Base-by-base conservation (phyloP, 306 rosid genomes). In the Chamaecrista fasciculata region DNA sequence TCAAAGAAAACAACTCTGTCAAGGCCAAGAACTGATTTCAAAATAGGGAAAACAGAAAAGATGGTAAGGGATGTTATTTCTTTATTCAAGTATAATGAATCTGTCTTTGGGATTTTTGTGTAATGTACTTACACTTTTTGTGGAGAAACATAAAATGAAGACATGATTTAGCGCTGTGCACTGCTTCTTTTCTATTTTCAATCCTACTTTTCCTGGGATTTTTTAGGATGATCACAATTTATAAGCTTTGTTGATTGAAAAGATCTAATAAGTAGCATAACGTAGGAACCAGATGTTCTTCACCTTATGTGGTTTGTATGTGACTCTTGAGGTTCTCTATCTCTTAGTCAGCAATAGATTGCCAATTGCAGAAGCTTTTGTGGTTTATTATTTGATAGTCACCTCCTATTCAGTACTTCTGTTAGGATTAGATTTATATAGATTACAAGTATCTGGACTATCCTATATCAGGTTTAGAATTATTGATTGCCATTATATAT, bases 1-100 rank as follows among this genome's bases (percentile, higher is more conserved):
- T 93, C 78, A 93, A 86, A 78, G 96, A 89, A 79, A 89, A 90
- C 76, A 93, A 88, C 88, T 80, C 91, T 49, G 16, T 76, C 7
- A 88, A 86, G 84, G 93, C 93, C 71, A 93, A 93, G 88, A 90
- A 85, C 78, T 93, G 84, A 89, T 76, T 69, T 46, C 19, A 31
- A 1, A 18, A 29, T 47, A 29, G 57, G 43, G 18, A 28, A 42
- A 47, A 28, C 70, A 46, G 44, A 29, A 12, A 11, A 39, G 26
- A 46, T 43, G 18, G 29, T 66, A 0, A 64, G 70, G 51, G 28
- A 10, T 28, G 51, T 44, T 46, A 34, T 36, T 47, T 44, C 67
- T 67, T 33, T 46, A 24, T 46, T 34, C 2, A 50, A 39, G 62
- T 67, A 19, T 29, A 18, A 3, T 34, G 20, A 37, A 33, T 58